These are phyloP conservation scores for Arthroderma sp. DNA, from an alignment of 2,329 filamentous ascomycete genomes.

Conservation along the genomic window DNA sequence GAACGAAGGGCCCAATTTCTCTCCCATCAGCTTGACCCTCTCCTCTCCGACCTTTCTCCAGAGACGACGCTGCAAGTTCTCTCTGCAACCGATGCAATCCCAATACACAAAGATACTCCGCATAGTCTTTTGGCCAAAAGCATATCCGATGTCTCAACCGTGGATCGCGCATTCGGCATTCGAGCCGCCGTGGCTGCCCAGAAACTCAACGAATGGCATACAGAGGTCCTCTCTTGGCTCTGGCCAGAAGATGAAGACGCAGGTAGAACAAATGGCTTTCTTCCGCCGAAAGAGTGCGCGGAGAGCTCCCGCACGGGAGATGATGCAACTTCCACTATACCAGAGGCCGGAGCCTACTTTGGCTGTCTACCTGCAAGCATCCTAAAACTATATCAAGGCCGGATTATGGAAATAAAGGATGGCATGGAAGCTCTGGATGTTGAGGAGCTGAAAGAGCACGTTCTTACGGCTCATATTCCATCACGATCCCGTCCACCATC, in stretches of 20 bases:
- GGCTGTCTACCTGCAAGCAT: slow-evolving; percentile 58
- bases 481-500: slow-evolving; percentile 45
- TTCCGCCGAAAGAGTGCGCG: slow-evolving; percentile 18
- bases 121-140: slow-evolving; percentile 36
- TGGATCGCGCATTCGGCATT: slow-evolving; percentile 47
- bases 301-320: neutral
- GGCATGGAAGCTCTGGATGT: slow-evolving; percentile 34
- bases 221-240: slow-evolving; percentile 47
- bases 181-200: slow-evolving; percentile 49
- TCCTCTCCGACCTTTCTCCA: slow-evolving; percentile 43
- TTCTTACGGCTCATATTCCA: slow-evolving; percentile 67
- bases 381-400: slow-evolving; percentile 56
- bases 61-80: slow-evolving; percentile 43
- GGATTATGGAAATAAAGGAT: slow-evolving; percentile 59
- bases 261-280: slow-evolving; percentile 29
- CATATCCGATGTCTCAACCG: slow-evolving; percentile 43
- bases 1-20: slow-evolving; percentile 27
- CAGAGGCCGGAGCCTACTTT: slow-evolving; percentile 40
- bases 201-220: slow-evolving; percentile 46
- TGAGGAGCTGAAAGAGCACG: slow-evolving; percentile 77
- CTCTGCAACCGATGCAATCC: slow-evolving; percentile 31
- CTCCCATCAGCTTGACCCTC: slow-evolving; percentile 33
- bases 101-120: slow-evolving; percentile 23
- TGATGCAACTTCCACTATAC: neutral
- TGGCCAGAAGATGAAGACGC: slow-evolving; percentile 39